Evolutionary conservation across 2,329 filamentous ascomycete species (phyloP).

Genomic region (Waltergamsia citrina): DNA sequence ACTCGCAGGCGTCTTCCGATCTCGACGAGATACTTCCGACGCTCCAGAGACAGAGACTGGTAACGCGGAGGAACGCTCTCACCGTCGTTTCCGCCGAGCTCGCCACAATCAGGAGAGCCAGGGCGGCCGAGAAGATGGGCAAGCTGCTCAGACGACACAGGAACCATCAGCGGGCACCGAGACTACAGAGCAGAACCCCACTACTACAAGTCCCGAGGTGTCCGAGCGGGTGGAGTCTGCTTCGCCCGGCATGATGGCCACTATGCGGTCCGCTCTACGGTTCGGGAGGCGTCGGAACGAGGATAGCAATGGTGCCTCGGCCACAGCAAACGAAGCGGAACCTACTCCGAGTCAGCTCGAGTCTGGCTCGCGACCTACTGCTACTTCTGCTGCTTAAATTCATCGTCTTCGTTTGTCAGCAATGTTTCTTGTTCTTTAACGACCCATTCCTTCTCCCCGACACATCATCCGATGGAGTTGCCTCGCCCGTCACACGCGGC

Average conservation of each 20-base stretch:
- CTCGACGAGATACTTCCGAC: constrained; percentile 3
- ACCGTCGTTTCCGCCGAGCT: background rate
- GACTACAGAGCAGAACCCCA: constrained; percentile 2
- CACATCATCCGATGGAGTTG: too few species aligned
- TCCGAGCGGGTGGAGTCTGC: background rate
- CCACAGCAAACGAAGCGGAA: constrained; percentile 6
- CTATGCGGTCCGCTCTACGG: constrained; percentile 16
- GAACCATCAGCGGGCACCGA: constrained; percentile 1
- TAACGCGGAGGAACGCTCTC: too few species aligned
- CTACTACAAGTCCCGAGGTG: background rate
- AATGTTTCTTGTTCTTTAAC: background rate
- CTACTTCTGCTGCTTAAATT: too few species aligned
- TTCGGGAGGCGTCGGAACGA: constrained; percentile 12
- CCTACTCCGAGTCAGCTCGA: constrained; percentile 38
- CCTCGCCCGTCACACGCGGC: too few species aligned
- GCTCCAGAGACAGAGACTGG: too few species aligned
- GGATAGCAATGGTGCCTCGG: constrained; percentile 2
- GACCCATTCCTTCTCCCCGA: too few species aligned
- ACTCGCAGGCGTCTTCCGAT: constrained; percentile 18
- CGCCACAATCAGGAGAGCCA: background rate
- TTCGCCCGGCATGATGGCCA: background rate
- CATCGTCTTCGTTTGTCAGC: too few species aligned
- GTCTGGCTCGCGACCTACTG: constrained; percentile 26
- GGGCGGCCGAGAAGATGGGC: background rate
- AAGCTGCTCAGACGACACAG: too few species aligned